These are phyloP conservation scores for Cryptomeria japonica DNA, from an alignment of 75 land plant species.

Conservation along the genomic window DNA sequence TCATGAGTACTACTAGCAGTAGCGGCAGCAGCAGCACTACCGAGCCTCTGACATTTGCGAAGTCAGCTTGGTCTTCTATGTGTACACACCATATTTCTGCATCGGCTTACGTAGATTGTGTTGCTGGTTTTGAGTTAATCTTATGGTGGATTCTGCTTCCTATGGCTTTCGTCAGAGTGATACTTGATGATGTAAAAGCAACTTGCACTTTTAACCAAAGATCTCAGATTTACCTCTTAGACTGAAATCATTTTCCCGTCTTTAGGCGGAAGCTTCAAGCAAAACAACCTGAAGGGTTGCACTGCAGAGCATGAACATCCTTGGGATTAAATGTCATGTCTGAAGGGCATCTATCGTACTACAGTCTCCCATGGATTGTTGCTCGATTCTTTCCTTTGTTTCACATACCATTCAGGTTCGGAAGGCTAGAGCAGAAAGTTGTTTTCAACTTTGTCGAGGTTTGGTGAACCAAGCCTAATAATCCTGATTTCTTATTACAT, in stretches of 20 bases:
- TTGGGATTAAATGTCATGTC: not conserved
- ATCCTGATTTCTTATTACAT: not conserved
- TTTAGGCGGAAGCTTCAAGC: not conserved
- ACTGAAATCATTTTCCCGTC: not conserved
- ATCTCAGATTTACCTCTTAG: not conserved
- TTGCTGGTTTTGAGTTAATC: not conserved
- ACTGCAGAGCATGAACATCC: not conserved
- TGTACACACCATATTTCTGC: no score
- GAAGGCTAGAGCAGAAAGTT: not conserved
- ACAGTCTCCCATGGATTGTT: not conserved
- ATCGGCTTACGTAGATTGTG: not conserved
- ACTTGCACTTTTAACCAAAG: not conserved
- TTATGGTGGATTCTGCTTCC: not conserved
- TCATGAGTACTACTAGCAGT: slow-evolving; percentile 1
- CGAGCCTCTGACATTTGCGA: not conserved
- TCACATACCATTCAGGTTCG: not conserved
- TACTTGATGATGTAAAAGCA: not conserved
- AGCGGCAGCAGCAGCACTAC: not conserved
- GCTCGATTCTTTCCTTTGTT: not conserved
- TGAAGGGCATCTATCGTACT: not conserved
- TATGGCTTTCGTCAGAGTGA: not conserved
- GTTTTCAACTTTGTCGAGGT: not conserved
- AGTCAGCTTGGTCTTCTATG: no score
- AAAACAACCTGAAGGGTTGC: not conserved
- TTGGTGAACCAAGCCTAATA: not conserved